Evolutionary conservation across 495 filamentous ascomycete species (phyloP).

Genomic region (Polyplosphaeria fusca): DNA sequence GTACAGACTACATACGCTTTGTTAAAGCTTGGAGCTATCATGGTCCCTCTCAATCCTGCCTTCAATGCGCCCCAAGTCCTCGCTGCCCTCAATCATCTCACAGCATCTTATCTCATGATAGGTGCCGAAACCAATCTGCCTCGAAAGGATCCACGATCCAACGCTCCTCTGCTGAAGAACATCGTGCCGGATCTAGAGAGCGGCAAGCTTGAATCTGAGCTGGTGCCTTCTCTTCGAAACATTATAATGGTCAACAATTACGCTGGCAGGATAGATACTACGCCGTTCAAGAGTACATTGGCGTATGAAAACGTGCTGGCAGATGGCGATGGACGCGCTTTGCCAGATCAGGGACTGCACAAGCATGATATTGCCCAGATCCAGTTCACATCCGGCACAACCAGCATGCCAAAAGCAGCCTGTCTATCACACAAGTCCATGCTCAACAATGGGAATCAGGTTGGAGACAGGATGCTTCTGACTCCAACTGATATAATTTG

Average conservation of each 20-base stretch:
- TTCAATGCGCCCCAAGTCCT: constrained; percentile 80
- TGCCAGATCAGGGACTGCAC: constrained; percentile 51
- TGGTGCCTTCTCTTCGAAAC: constrained; percentile 64
- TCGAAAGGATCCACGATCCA: constrained; percentile 73
- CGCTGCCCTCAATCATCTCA: constrained; percentile 73
- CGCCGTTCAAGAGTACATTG: constrained; percentile 48
- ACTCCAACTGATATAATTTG: constrained; percentile 69
- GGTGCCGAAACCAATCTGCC: constrained; percentile 82
- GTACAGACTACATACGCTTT: constrained; percentile 71
- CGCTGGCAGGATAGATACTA: constrained; percentile 52
- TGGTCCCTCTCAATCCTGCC: constrained; percentile 88
- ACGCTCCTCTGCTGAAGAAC: constrained; percentile 63
- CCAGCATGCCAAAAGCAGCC: constrained; percentile 83
- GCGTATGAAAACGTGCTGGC: constrained; percentile 56
- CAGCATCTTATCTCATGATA: constrained; percentile 73
- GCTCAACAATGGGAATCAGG: constrained; percentile 82
- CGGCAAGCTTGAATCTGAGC: constrained; percentile 56
- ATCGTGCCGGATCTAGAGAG: constrained; percentile 59
- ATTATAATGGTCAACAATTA: constrained; percentile 85
- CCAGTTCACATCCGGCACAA: constrained; percentile 95
- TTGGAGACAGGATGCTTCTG: constrained; percentile 79
- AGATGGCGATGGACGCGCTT: constrained; percentile 41
- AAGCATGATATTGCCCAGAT: constrained; percentile 83
- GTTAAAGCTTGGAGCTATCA: constrained; percentile 87
- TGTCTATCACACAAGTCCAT: constrained; percentile 82